These are phyloP conservation scores for Penicillium sp. DNA, from an alignment of 2,329 filamentous ascomycete species.

Conservation along the genomic window DNA sequence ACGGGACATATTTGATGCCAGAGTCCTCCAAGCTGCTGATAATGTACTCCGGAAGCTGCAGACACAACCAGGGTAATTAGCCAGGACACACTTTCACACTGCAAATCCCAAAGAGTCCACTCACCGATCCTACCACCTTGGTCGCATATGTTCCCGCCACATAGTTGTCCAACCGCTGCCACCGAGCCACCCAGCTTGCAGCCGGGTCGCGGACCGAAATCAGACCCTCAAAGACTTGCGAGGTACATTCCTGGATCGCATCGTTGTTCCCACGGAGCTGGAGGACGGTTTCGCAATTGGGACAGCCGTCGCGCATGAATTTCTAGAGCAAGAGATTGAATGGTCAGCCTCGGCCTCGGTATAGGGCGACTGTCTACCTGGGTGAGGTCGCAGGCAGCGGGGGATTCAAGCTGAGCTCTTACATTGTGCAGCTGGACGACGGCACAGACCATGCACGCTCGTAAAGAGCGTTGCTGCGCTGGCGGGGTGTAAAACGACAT, in stretches of 20 bases:
- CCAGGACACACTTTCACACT: background rate
- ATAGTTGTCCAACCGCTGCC: slow-evolving; percentile 88
- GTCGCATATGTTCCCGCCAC: slow-evolving; percentile 89
- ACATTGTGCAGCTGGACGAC: slow-evolving; percentile 83
- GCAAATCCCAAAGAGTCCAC: slow-evolving; percentile 25
- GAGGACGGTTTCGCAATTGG: slow-evolving; percentile 94
- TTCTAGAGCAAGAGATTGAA: slow-evolving; percentile 54
- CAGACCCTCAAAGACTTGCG: slow-evolving; percentile 91
- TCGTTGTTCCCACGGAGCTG: slow-evolving; percentile 78
- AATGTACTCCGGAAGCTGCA: slow-evolving; percentile 59
- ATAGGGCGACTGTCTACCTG: background rate
- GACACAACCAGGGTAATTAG: background rate
- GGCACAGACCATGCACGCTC: slow-evolving; percentile 98
- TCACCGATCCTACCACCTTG: slow-evolving; percentile 81
- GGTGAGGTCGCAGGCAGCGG: slow-evolving; percentile 4
- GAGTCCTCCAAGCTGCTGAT: slow-evolving; percentile 59
- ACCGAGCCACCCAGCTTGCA: slow-evolving; percentile 92
- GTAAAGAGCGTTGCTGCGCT: slow-evolving; percentile 78
- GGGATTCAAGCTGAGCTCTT: slow-evolving; percentile 34
- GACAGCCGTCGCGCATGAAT: slow-evolving; percentile 85
- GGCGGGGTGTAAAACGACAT: slow-evolving; percentile 69
- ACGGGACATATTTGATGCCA: slow-evolving; percentile 64
- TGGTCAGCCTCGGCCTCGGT: slow-evolving; percentile 2
- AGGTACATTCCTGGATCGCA: slow-evolving; percentile 87
- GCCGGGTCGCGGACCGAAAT: slow-evolving; percentile 82